Conservation (phyloP, 2,329 filamentous ascomycete genomes). For the Nannizziopsis barbatae region DNA sequence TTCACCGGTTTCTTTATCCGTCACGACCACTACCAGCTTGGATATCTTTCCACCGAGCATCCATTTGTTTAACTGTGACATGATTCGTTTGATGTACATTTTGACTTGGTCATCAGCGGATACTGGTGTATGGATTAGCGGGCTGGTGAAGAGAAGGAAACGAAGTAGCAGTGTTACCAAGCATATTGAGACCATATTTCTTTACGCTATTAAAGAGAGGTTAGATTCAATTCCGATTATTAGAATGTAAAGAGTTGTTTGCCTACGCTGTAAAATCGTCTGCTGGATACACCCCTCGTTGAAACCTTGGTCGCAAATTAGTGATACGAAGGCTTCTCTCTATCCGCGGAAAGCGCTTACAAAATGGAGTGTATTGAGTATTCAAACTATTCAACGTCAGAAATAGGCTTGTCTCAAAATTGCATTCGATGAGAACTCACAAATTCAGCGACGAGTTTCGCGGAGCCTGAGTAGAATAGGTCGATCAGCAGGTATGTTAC, state of each 20-base stretch:
- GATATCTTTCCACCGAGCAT: slow-evolving; percentile 96
- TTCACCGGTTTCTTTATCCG: slow-evolving; percentile 91
- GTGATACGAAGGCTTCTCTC: background rate
- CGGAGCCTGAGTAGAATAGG: slow-evolving; percentile 43
- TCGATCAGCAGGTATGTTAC: background rate
- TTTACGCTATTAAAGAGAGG: slow-evolving; percentile 52
- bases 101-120: slow-evolving; percentile 96
- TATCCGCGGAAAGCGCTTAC: slow-evolving; percentile 40
- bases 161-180: slow-evolving; percentile 44
- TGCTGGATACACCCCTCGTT: slow-evolving; percentile 71
- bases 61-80: slow-evolving; percentile 95
- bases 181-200: slow-evolving; percentile 99
- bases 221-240: slow-evolving; percentile 9
- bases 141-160: background rate
- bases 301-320: slow-evolving; percentile 52
- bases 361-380: slow-evolving; percentile 97
- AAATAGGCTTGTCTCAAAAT: background rate
- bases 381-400: slow-evolving; percentile 56
- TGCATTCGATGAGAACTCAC: slow-evolving; percentile 43
- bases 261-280: slow-evolving; percentile 87
- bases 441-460: slow-evolving; percentile 89
- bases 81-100: slow-evolving; percentile 98
- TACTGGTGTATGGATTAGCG: slow-evolving; percentile 41
- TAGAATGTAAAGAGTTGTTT: background rate
- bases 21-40: slow-evolving; percentile 92